phyloP scores from a whole-genome alignment of 2,329 filamentous ascomycete species.

The Pseudocercospora fuligena region DNA sequence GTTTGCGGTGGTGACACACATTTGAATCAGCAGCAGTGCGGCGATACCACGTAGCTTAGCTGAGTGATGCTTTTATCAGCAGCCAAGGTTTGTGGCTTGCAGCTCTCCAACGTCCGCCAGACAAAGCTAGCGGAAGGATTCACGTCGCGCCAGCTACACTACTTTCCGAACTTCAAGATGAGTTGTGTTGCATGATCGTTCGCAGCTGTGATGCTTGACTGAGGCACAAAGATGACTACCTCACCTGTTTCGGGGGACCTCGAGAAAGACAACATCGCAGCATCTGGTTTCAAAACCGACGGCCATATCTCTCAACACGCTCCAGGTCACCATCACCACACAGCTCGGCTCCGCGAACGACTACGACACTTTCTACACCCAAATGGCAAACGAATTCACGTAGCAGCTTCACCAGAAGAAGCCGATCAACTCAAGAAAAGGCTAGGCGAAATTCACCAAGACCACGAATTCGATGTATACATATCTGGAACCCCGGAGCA shows the following conservation, averaged over 20 bases:
- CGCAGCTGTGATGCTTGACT: background rate
- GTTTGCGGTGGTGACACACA: background rate
- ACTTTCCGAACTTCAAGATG: background rate
- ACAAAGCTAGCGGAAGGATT: background rate
- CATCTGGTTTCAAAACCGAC: background rate
- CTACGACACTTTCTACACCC: conserved; percentile 61
- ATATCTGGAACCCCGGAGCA: conserved; percentile 61
- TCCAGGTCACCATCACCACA: conserved; percentile 17
- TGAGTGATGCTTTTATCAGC: conserved; percentile 8
- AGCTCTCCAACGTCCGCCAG: background rate
- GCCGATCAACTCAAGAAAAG: conserved; percentile 53
- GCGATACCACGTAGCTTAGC: background rate
- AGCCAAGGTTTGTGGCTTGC: conserved; percentile 2
- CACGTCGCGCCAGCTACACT: background rate
- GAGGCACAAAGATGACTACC: conserved; percentile 11
- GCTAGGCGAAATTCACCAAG: conserved; percentile 45
- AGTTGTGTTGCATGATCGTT: background rate
- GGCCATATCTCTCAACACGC: background rate
- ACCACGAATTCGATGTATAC: conserved; percentile 59
- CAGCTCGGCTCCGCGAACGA: conserved; percentile 42
- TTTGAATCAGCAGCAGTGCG: background rate
- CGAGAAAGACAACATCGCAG: conserved; percentile 18
- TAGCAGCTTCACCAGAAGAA: conserved; percentile 62
- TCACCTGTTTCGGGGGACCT: conserved; percentile 12
- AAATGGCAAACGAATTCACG: conserved; percentile 61